Conservation (phyloP, 129 eudicot genomes). For the sunflower (Helianthus annuus) region HanXRQr2.0-SUNRISE NC_035441.2:41192247-41192746, state of each 20-base stretch:
- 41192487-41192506: background rate
- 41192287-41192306: conserved; percentile 33
- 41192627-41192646: background rate
- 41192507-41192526: background rate
- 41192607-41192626: background rate
- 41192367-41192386: conserved; percentile 65
- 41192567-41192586: conserved; percentile 80
- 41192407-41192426: conserved; percentile 66
- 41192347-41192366: conserved; percentile 56
- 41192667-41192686: conserved; percentile 1
- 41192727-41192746: conserved; percentile 79
- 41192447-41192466: conserved; percentile 55
- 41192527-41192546: conserved; percentile 85
- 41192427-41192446: conserved; percentile 65
- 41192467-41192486: background rate
- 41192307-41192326: conserved; percentile 31
- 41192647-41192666: background rate
- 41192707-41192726: conserved; percentile 85
- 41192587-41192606: conserved; percentile 87
- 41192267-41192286: conserved; percentile 37
- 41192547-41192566: conserved; percentile 98
- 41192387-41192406: conserved; percentile 76
- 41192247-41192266: background rate
- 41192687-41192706: conserved; percentile 88
- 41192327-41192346: conserved; percentile 41